Conservation (phyloP, 306 rosid species). For the Sophora flavescens region DNA sequence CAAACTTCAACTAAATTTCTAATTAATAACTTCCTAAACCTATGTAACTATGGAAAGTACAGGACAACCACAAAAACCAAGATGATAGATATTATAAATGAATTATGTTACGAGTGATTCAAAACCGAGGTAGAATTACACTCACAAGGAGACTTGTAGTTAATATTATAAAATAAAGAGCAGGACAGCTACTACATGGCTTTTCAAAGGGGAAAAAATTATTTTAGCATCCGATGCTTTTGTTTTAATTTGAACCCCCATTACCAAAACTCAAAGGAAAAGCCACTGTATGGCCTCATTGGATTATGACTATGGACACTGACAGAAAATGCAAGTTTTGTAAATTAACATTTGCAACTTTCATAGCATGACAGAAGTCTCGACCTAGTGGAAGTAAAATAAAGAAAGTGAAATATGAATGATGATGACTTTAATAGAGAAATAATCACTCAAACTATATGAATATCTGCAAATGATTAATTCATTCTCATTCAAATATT, state of each 20-base stretch:
- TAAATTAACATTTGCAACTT: not conserved
- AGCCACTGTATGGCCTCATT: not conserved
- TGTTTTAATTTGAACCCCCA: too few relatives aligned
- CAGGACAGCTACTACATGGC: not conserved
- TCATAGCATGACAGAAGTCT: too few relatives aligned
- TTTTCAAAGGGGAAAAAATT: too few relatives aligned
- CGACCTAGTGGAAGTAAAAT: too few relatives aligned
- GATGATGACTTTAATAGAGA: not conserved
- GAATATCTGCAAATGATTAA: not conserved
- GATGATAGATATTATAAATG: not conserved
- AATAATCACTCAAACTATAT: not conserved
- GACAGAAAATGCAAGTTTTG: not conserved
- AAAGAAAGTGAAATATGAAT: not conserved
- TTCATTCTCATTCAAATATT: not conserved
- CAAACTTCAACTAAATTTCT: too few relatives aligned
- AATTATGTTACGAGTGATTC: not conserved
- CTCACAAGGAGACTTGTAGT: not conserved
- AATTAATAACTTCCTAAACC: not conserved
- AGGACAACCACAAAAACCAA: not conserved
- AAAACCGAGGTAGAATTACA: not conserved
- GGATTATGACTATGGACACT: not conserved
- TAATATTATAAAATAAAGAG: not conserved
- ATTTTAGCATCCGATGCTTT: too few relatives aligned
- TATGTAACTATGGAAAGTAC: not conserved
- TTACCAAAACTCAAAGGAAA: not conserved